Percentiles rank a stretch among this genome's conserved stretches.
Evolutionary conservation across 768 basidiomycete genomes (phyloP).

Genomic region (Psilocybe sp.): DNA sequence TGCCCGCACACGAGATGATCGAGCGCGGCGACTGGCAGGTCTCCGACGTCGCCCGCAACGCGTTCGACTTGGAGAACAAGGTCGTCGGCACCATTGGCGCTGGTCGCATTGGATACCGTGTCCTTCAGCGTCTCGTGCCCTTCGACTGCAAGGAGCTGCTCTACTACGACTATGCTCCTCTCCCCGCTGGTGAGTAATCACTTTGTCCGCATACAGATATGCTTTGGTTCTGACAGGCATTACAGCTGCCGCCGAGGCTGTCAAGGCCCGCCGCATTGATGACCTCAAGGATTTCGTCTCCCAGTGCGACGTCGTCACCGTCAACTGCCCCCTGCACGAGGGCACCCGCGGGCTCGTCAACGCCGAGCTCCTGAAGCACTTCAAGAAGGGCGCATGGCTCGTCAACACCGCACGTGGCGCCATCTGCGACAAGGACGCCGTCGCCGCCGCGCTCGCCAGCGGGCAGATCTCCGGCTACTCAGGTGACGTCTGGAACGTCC

Average conservation of each 20-base stretch:
- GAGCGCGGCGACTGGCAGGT: conserved; percentile 87
- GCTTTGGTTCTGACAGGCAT: not conserved
- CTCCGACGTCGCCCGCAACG: conserved; percentile 75
- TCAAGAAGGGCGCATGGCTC: conserved; percentile 92
- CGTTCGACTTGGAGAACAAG: conserved; percentile 89
- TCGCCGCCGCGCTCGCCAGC: conserved; percentile 70
- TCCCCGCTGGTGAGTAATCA: conserved; percentile 49
- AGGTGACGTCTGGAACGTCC: conserved; percentile 83
- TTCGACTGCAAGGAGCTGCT: conserved; percentile 90
- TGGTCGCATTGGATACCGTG: conserved; percentile 81
- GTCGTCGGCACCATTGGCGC: conserved; percentile 89
- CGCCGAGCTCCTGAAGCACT: conserved; percentile 76
- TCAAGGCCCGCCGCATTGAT: conserved; percentile 72
- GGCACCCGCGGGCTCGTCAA: conserved; percentile 79
- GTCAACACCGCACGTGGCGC: conserved; percentile 94
- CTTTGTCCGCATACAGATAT: not conserved
- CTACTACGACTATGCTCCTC: conserved; percentile 83
- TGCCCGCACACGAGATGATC: conserved; percentile 89
- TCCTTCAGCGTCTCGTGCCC: conserved; percentile 73
- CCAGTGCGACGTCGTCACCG: conserved; percentile 78
- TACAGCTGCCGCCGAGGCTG: conserved; percentile 59
- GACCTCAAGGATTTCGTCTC: conserved; percentile 65
- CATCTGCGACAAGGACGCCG: conserved; percentile 82
- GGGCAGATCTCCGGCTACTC: conserved; percentile 70
- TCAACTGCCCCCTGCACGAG: conserved; percentile 88